A percentile compares a stretch with the other conserved stretches of the same genome.
Evolutionary conservation across 73 alveolate species (phyloP).

Genomic region (Paraurostyla sp.): DNA sequence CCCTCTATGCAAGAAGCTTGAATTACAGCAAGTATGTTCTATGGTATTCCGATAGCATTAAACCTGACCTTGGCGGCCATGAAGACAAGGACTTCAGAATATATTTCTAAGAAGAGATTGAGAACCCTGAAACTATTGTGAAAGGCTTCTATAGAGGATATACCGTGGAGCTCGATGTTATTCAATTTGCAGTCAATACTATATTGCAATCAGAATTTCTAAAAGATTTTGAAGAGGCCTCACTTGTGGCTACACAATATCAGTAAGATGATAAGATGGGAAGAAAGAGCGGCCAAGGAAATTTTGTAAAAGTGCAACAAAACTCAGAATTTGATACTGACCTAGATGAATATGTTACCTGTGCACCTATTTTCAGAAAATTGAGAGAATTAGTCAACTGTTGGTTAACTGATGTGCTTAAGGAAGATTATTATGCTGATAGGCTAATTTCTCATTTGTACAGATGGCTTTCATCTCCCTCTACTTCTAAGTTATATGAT

Average conservation of each 20-base stretch:
- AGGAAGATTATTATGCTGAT: slow-evolving; percentile 87
- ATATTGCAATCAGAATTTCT: slow-evolving; percentile 87
- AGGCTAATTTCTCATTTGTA: slow-evolving; percentile 81
- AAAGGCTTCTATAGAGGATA: slow-evolving; percentile 91
- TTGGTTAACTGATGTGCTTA: slow-evolving; percentile 84
- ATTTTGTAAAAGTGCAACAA: slow-evolving; percentile 71
- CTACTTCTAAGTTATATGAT: slow-evolving; percentile 86
- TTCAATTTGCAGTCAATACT: slow-evolving; percentile 87
- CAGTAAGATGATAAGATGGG: slow-evolving; percentile 55
- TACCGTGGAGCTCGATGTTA: slow-evolving; percentile 86
- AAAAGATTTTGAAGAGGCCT: slow-evolving; percentile 84
- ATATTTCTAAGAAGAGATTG: slow-evolving; percentile 82
- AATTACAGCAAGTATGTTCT: slow-evolving; percentile 73
- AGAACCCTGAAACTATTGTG: slow-evolving; percentile 75
- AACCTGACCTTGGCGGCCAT: slow-evolving; percentile 95
- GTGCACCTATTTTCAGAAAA: slow-evolving; percentile 87
- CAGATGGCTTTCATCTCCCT: slow-evolving; percentile 90
- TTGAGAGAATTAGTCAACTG: slow-evolving; percentile 79
- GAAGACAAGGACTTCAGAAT: slow-evolving; percentile 80
- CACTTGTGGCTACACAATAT: slow-evolving; percentile 67
- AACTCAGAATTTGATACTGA: slow-evolving; percentile 82
- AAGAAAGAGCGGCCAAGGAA: slow-evolving; percentile 9
- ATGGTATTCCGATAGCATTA: slow-evolving; percentile 90
- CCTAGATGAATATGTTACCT: slow-evolving; percentile 86
- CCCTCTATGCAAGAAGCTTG: slow-evolving; percentile 85